Evolutionary conservation across 2,329 filamentous ascomycete genomes (phyloP), one percentile per base, ranked within the genome.

Genomic region (Rhynchosporium graminicola): DNA sequence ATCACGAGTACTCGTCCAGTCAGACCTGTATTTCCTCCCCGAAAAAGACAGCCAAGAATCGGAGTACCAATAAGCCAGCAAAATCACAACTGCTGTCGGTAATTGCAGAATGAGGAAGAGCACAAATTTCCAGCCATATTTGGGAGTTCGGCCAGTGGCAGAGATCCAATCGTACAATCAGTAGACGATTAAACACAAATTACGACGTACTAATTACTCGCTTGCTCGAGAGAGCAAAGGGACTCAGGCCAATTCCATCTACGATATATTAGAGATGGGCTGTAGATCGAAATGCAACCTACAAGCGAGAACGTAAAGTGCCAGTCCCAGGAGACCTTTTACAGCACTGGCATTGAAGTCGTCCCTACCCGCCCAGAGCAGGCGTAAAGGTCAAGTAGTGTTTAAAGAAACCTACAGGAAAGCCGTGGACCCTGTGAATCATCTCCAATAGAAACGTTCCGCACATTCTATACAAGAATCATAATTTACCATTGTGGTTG

Each of bases 31-130:
- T 36, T 3, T 28, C 5, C 57, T 42, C 20, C 63, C 66, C 85
- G 65, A 88, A 86, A 86, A 88, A 86, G 1, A 85, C 86, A 60
- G 82, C 82, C 9, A 88, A 73, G 74, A 87, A 87, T 0, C 85
- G 80, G 4, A 86, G 76, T 2, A 87, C 82, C 68, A 88, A 78
- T 3, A 91, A 76, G 0, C 85, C 85, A 0, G 82, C 74, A 57
- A 85, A 87, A 74, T 84, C 3, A 83, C 83, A 0, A 90, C 73
- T 0, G 85, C 83, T 0, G 85, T 83, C 0, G 87, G 86, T 29
- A 90, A 80, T 5, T 80, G 83, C 5, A 91, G 74, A 62, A 89
- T 80, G 61, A 89, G 83, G 70, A 89, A 91, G 38, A 90, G 77
- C 59, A 82, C 82, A 76, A 90, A 87, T 13, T 87, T 87, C 68